A percentile compares a stretch with the other conserved stretches of the same genome.
Conservation (phyloP, 2,329 filamentous ascomycete species). For the Rachicladosporium sp. region DNA sequence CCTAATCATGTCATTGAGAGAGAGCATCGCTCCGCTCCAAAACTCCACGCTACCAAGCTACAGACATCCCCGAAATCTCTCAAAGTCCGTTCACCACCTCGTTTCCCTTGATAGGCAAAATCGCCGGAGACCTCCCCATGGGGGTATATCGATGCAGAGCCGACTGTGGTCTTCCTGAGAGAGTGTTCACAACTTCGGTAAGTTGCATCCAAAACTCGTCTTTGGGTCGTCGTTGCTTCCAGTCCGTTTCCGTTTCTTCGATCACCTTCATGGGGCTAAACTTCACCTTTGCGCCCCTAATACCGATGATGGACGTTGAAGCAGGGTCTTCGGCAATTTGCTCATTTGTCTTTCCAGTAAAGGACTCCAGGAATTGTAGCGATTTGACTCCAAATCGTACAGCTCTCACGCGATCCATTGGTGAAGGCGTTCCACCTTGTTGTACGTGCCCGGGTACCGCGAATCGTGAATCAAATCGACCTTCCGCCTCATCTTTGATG, state of each 20-base stretch:
- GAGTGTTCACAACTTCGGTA: conserved; percentile 69
- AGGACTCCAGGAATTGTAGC: conserved; percentile 79
- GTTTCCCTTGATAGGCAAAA: no score
- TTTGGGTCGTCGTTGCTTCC: conserved; percentile 76
- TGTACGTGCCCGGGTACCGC: conserved; percentile 91
- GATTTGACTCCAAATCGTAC: conserved; percentile 88
- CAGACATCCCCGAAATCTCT: no score
- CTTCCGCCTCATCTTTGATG: conserved; percentile 84
- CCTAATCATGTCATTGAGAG: no score
- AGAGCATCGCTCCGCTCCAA: no score
- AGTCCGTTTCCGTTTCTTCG: conserved; percentile 80
- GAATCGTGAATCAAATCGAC: conserved; percentile 82
- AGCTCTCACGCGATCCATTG: conserved; percentile 91
- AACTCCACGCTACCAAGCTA: no score
- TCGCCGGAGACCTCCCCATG: no score
- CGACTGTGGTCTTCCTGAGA: conserved; percentile 52
- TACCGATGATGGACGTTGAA: conserved; percentile 75
- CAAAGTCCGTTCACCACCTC: no score
- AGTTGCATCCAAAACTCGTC: conserved; percentile 74
- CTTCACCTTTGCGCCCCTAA: conserved; percentile 79
- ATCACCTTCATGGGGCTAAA: conserved; percentile 71
- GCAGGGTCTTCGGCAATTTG: conserved; percentile 62
- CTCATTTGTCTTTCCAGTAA: conserved; percentile 51
- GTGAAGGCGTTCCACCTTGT: conserved; percentile 81
- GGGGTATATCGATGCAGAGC: no score